Percentiles rank a stretch among this genome's conserved stretches.
These are phyloP conservation scores for Leccinum pellstonianum DNA, from an alignment of 768 basidiomycete genomes.

Conservation along the genomic window DNA sequence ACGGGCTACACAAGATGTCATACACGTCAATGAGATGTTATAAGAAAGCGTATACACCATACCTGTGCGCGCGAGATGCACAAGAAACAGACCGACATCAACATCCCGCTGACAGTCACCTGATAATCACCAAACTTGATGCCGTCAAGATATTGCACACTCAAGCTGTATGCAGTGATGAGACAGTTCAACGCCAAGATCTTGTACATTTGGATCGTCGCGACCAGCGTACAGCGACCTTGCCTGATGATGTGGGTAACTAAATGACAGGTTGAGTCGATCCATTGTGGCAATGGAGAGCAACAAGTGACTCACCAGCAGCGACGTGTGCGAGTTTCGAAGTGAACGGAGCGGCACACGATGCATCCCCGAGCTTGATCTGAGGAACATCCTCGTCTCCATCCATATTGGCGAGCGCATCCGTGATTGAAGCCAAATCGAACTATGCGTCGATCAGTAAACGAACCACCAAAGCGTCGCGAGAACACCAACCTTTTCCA, in stretches of 20 bases:
- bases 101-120: conserved; percentile 85
- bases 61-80: conserved; percentile 98
- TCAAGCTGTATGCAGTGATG: conserved; percentile 97
- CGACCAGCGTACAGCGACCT: conserved; percentile 97
- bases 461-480: not conserved
- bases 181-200: conserved; percentile 96
- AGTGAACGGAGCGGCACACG: conserved; percentile 97
- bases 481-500: conserved; percentile 72
- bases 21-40: not conserved
- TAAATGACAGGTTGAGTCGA: conserved; percentile 30
- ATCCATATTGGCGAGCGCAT: conserved; percentile 89
- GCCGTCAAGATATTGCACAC: conserved; percentile 96
- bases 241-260: conserved; percentile 98
- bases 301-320: conserved; percentile 64
- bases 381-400: conserved; percentile 94
- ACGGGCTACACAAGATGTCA: conserved; percentile 77
- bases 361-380: conserved; percentile 99
- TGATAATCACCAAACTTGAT: conserved; percentile 99
- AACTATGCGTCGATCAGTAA: conserved; percentile 49
- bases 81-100: conserved; percentile 98
- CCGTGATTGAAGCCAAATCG: conserved; percentile 74
- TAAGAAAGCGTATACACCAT: conserved; percentile 21
- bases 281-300: not conserved
- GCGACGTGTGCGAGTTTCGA: conserved; percentile 97
- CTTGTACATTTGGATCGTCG: conserved; percentile 99